phyloP scores from a whole-genome alignment of 257 asterid species.

The Solanum etuberosum region DNA sequence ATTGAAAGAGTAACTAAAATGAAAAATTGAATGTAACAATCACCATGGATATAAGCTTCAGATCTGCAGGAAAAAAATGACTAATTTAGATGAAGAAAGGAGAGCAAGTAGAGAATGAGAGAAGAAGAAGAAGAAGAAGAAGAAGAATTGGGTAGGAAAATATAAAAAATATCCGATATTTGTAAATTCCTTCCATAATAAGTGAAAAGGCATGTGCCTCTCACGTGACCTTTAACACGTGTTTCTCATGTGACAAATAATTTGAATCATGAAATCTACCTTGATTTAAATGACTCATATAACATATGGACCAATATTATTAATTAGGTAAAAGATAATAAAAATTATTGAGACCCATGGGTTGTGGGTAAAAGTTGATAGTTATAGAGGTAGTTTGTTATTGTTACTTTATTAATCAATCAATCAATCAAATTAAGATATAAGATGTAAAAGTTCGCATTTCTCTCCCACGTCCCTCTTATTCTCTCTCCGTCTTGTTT shows the following conservation, averaged over 20 bases:
- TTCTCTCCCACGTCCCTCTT: neutral
- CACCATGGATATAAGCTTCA: neutral
- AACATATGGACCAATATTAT: no score
- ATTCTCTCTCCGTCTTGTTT: neutral
- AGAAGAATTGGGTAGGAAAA: neutral
- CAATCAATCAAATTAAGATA: neutral
- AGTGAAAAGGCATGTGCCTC: neutral
- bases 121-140: neutral
- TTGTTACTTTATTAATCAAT: neutral
- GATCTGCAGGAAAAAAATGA: neutral
- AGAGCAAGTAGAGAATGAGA: neutral
- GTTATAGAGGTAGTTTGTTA: neutral
- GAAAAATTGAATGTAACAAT: no score
- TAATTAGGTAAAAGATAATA: no score
- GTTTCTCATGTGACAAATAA: neutral
- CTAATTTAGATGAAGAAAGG: neutral
- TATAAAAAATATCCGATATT: neutral
- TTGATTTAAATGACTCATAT: no score
- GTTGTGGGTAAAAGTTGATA: neutral
- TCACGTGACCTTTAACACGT: neutral
- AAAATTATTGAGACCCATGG: neutral
- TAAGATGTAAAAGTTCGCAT: neutral
- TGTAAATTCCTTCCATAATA: neutral
- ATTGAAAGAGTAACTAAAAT: neutral
- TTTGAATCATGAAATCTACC: no score